phyloP scores from a whole-genome alignment of 2,329 filamentous ascomycete genomes.

The Fusarium hainanense region DNA sequence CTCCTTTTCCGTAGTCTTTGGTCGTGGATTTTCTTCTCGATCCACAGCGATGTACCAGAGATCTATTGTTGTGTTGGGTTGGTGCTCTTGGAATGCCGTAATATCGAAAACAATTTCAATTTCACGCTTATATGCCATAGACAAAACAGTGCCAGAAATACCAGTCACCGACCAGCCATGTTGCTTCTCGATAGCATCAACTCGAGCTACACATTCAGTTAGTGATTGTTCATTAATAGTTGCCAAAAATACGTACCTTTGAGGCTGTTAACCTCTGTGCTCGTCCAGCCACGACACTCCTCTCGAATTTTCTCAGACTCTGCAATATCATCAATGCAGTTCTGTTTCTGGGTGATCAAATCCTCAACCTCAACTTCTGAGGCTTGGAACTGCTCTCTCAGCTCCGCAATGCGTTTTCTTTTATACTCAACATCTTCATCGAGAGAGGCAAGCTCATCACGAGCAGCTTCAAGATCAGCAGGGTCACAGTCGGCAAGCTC shows the following conservation, averaged over 20 bases:
- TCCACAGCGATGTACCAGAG: slow-evolving; percentile 75
- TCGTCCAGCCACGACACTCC: slow-evolving; percentile 89
- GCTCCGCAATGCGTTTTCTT: slow-evolving; percentile 71
- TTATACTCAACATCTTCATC: slow-evolving; percentile 78
- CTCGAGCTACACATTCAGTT: slow-evolving; percentile 65
- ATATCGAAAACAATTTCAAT: slow-evolving; percentile 80
- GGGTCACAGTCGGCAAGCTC: slow-evolving; percentile 85
- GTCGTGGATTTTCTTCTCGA: slow-evolving; percentile 63
- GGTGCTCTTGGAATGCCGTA: slow-evolving; percentile 64
- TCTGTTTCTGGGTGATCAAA: slow-evolving; percentile 73
- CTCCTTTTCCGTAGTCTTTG: slow-evolving; percentile 73
- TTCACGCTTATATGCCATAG: slow-evolving; percentile 77
- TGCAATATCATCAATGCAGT: slow-evolving; percentile 78
- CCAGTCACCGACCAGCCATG: slow-evolving; percentile 79
- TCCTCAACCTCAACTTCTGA: slow-evolving; percentile 73
- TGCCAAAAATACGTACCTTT: slow-evolving; percentile 66
- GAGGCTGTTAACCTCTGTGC: slow-evolving; percentile 80
- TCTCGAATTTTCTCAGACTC: slow-evolving; percentile 86
- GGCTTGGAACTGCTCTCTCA: slow-evolving; percentile 74
- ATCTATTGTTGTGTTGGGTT: slow-evolving; percentile 68
- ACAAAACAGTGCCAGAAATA: slow-evolving; percentile 70
- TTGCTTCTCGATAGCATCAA: slow-evolving; percentile 71
- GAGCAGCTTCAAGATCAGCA: slow-evolving; percentile 77
- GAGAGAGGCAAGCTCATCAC: slow-evolving; percentile 72
- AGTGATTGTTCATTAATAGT: slow-evolving; percentile 42